Base-by-base conservation (phyloP, 768 basidiomycete genomes). In the Boletus tylopilopsis region DNA sequence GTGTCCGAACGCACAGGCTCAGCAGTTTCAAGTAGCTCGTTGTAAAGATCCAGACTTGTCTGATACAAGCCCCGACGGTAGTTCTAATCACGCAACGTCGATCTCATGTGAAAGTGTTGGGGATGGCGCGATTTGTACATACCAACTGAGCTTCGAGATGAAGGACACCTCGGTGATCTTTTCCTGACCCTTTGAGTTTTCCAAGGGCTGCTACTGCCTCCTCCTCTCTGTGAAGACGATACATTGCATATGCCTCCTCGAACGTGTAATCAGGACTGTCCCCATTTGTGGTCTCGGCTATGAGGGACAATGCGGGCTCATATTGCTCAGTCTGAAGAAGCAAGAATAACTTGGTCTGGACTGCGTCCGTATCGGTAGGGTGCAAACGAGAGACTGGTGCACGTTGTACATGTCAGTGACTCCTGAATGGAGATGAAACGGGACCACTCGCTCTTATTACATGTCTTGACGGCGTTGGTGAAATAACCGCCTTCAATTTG, bases 401-500 rank as follows among this genome's bases (percentile, higher is more conserved):
- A 42, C 55, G 21, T 42, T 48, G 51, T 52, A 50, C 32, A 51
- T 29, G 55, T 61, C 52, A 64, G 47, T 50, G 33, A 34, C 52
- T 56, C 50, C 51, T 51, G 46, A 63, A 51, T 57, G 49, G 50
- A 54, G 23, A 56, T 53, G 57, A 59, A 57, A 33, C 45, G 49
- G 33, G 27, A 53, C 49, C 48, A 74, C 82, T 50, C 60, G 91
- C 94, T 87, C 74, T 91, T 93, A 69, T 92, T 86, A 73, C 90
- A 94, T 54, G 93, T 94, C 77, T 85, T 90, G 62, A 93, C 77
- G 23, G 91, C 92, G 60, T 91, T 92, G 37, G 71, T 68, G 63
- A 91, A 85, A 70, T 94, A 84, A 2, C 87, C 89, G n/a, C 87
- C 90, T 54, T 94, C 90, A 58, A 94, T 84, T 65, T 95, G 94